Base-by-base conservation (phyloP, 495 filamentous ascomycete genomes). In the Polyplosphaeria fusca region DNA sequence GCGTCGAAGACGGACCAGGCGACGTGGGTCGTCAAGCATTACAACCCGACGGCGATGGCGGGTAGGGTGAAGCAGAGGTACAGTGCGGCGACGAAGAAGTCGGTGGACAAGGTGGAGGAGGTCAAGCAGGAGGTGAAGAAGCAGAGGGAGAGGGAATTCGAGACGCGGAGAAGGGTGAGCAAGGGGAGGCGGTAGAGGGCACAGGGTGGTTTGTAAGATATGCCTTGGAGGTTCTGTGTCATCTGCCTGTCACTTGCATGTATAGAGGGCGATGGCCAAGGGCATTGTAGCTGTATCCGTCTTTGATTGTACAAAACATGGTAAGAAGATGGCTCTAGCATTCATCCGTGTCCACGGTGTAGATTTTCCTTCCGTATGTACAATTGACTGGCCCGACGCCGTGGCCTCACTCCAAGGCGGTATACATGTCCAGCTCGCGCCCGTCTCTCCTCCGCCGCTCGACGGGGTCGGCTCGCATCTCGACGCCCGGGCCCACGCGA, bases 401-500 rank as follows among this genome's bases (percentile, higher is more conserved):
- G 30, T 35, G 7, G 7, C 13, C 5, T 28, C 63, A 79, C 55
- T 79, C 77, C 23, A 79, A 54, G 22, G 67, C 56, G 20, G 81
- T 73, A 52, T 79, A 75, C 39, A 73, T 71, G 28, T 78, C 71
- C 65, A 84, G 26, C 40, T 76, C 78, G 54, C 60, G 61, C 5
- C 72, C 66, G 57, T 55, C 52, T 55, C 71, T 65, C 45, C 77
- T 69, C 63, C 73, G 68, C 47, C 75, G 74, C 66, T 81, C 74
- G 12, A 73, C 67, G 5, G 78, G 78, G 58, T 80, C 66, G 27
- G 80, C 77, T 54, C 77, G 74, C 59, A 86, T 70, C 59, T 86
- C 83, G 27, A 89, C 76, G 1, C 86, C 86, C 3, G 85, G 84
- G 9, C 84, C 85, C n/a, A 81, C 68, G 58, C 86, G 77, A 58